Evolutionary conservation across 1,284 basidiomycete genomes (phyloP), one percentile per base, ranked within the genome.

Genomic region (Fistulinella staudtii): DNA sequence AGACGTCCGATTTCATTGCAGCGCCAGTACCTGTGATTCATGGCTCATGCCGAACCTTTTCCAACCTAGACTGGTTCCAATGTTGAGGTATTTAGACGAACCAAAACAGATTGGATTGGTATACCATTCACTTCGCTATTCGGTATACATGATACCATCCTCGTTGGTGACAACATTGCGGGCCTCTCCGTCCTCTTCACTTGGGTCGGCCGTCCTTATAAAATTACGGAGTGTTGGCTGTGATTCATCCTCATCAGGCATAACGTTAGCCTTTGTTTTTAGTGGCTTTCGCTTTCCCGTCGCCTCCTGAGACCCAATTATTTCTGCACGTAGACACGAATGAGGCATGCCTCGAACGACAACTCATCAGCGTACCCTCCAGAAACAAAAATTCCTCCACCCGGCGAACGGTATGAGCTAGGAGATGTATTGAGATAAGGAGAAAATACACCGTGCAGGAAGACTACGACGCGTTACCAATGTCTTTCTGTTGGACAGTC

Each of bases 351-450:
- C n/a, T n/a, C n/a, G 2, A 9, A 33, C 13, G 6, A 3, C 20
- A 8, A 23, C 17, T 7, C 14, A 18, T 61, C 9, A 76, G 79
- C 85, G 63, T 43, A 65, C 61, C 61, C 23, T 86, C 80, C 11
- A 89, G 72, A 56, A 89, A 89, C 38, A 82, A 58, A 53, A 84
- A 86, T 50, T 89, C 86, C 37, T 87, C 84, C 39, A 71, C 78
- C 53, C 75, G 77, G 47, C 81, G 72, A 20, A 80, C 77, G 14
- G 80, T 76, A 11, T 71, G 70, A 5, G 77, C 86, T 88, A 39
- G 42, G 41, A 41, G 13, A 7, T 31, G 38, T 31, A 46, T 15
- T 29, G 28, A 29, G 28, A 8, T 8, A 13, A 29, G 11, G 28
- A 13, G n/a, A 14, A 2, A 31, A 18, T 18, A 45, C 3, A 24